Evolutionary conservation across 1,139 yeast species (phyloP), one percentile per base, ranked within the genome.

Genomic region (Yamadazyma kanchanaburiensis): DNA sequence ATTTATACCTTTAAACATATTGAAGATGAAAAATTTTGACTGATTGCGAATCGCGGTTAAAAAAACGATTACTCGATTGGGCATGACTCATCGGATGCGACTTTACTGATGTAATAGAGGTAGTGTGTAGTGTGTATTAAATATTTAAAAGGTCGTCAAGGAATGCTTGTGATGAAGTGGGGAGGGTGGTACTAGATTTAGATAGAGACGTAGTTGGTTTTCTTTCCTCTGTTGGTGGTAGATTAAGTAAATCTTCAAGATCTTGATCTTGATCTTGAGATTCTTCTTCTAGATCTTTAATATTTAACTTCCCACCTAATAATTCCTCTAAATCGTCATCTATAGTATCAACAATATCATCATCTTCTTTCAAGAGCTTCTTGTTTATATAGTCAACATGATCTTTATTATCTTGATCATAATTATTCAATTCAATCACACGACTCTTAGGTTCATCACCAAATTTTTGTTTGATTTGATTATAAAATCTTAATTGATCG

Each of bases 21-120:
- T 7, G 20, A 18, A 18, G 31, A 18, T 14, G 21, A 12, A 26
- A 27, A 16, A 24, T 23, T 26, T 26, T 37, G 32, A 25, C 40
- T 43, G 64, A 59, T 60, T 48, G 54, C 58, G 60, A 55, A 58
- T 59, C 67, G 69, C 68, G 69, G 60, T 51, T 58, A 60, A 48
- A 39, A 46, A 42, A 38, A 48, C 48, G 45, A 34, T 60, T 62
- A 42, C 68, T 59, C 34, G 39, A 43, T 60, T 51, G 44, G 65
- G 64, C 24, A 39, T 41, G 52, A 44, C 42, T 48, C 49, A 46
- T 41, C 33, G 28, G 18, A 6, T 28, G 34, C 30, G 23, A 8
- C 12, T 19, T 6, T 16, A 12, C 14, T 25, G 28, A 25, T 25
- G 28, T 19, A 25, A 25, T 20, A 18, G 10, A 21, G 15, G 15